Evolutionary conservation across 371 early-diverging fungal genomes (phyloP).

Genomic region (Haplosporangium sp.): DNA sequence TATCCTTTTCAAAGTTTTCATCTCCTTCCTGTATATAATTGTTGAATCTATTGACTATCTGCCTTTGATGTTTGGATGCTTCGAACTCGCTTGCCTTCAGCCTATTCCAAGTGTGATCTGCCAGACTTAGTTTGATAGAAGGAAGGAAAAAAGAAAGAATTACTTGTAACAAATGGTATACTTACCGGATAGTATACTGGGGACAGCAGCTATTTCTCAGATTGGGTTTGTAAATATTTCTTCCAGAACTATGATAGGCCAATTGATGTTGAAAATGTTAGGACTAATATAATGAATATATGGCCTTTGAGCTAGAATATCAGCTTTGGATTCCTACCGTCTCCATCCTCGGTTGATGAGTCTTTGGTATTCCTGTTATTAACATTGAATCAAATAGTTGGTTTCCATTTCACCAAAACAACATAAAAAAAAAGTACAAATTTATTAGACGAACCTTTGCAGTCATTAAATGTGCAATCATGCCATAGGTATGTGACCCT

Average conservation of each 20-base stretch:
- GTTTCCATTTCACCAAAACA: too few relatives aligned
- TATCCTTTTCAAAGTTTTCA: conserved; percentile 48
- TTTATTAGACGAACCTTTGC: conserved; percentile 16
- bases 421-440: too few relatives aligned
- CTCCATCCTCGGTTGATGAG: conserved; percentile 80
- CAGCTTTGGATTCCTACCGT: conserved; percentile 53
- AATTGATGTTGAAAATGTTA: neutral
- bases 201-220: conserved; percentile 74
- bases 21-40: conserved; percentile 61
- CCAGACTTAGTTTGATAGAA: neutral
- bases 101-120: conserved; percentile 44
- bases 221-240: conserved; percentile 73
- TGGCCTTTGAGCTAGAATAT: too few relatives aligned
- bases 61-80: conserved; percentile 76
- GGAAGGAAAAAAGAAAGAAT: neutral
- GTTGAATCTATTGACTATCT: conserved; percentile 72
- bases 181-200: conserved; percentile 76
- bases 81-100: conserved; percentile 64
- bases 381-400: neutral
- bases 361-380: conserved; percentile 70
- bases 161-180: neutral
- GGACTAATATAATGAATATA: too few relatives aligned
- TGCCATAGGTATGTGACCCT: conserved; percentile 65
- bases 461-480: conserved; percentile 64
- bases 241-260: conserved; percentile 64